These are phyloP conservation scores for Phialemoniopsis sp. DNA, from an alignment of 2,329 filamentous ascomycete genomes.

Conservation along the genomic window DNA sequence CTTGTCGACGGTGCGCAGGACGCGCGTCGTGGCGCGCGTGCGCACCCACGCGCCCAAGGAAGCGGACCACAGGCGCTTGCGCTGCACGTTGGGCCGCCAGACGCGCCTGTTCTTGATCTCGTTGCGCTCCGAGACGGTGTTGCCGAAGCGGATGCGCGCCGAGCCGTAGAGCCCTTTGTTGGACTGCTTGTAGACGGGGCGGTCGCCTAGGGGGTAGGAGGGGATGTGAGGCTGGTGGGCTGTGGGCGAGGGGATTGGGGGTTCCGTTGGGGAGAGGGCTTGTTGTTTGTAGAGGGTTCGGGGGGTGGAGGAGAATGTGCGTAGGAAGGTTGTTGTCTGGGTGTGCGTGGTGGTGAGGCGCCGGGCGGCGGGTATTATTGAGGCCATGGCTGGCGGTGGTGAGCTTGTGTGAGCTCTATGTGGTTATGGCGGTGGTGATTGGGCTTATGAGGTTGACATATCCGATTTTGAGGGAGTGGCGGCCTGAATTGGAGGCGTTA, in stretches of 20 bases:
- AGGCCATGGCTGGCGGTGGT: slow-evolving; percentile 11
- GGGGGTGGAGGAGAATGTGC: slow-evolving; percentile 6
- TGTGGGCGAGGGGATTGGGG: slow-evolving; percentile 41
- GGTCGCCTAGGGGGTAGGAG: slow-evolving; percentile 69
- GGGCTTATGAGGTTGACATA: not conserved
- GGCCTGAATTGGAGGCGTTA: not conserved
- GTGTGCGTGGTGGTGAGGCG: not conserved
- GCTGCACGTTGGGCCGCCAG: slow-evolving; percentile 73
- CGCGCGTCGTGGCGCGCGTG: slow-evolving; percentile 64
- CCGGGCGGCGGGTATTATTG: not conserved
- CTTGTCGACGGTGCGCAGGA: slow-evolving; percentile 73
- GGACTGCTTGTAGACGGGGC: slow-evolving; percentile 72
- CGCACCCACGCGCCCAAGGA: slow-evolving; percentile 60
- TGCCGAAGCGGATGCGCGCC: slow-evolving; percentile 71
- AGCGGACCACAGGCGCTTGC: slow-evolving; percentile 63
- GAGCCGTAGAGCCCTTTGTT: slow-evolving; percentile 71
- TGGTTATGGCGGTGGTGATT: not conserved
- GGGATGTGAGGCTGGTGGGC: slow-evolving; percentile 40
- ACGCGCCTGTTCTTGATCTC: slow-evolving; percentile 53
- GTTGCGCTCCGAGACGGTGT: slow-evolving; percentile 66
- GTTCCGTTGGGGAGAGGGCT: slow-evolving; percentile 7
- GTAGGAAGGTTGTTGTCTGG: not conserved
- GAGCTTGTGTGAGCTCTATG: slow-evolving; percentile 26
- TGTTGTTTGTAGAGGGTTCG: slow-evolving; percentile 24
- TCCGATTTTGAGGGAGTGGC: too few species aligned